These are phyloP conservation scores for Sporothrix pseudoabietina DNA, from an alignment of 2,329 filamentous ascomycete species.

Conservation along the genomic window DNA sequence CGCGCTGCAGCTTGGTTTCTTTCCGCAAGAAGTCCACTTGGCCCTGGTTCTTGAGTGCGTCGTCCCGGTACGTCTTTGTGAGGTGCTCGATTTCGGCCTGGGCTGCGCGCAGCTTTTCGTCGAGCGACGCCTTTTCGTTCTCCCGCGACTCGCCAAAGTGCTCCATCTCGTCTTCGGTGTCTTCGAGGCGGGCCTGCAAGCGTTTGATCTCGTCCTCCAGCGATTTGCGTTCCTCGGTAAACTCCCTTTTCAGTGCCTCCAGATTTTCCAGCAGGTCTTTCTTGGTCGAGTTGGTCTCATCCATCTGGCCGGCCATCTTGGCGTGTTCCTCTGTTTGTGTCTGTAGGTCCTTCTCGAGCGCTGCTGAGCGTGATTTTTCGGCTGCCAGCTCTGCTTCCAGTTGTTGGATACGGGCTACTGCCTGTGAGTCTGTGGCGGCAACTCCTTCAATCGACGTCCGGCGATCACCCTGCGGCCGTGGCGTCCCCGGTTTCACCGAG, in stretches of 20 bases:
- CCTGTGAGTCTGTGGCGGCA: slow-evolving; percentile 43
- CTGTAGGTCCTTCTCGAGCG: slow-evolving; percentile 70
- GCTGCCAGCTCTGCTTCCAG: slow-evolving; percentile 77
- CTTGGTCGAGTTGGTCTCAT: slow-evolving; percentile 89
- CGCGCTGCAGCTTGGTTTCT: slow-evolving; percentile 60
- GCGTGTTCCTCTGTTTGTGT: slow-evolving; percentile 59
- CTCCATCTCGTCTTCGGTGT: slow-evolving; percentile 90
- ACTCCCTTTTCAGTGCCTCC: slow-evolving; percentile 87
- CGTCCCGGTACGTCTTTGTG: slow-evolving; percentile 59
- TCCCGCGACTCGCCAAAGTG: slow-evolving; percentile 80
- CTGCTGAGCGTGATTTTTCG: slow-evolving; percentile 68
- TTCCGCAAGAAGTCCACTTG: slow-evolving; percentile 65
- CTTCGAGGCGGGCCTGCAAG: slow-evolving; percentile 76
- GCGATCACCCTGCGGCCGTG: slow-evolving; percentile 48
- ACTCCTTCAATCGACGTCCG: slow-evolving; percentile 51
- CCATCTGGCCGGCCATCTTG: slow-evolving; percentile 68
- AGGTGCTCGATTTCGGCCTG: slow-evolving; percentile 71
- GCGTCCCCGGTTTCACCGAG: slow-evolving; percentile 48
- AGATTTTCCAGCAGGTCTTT: slow-evolving; percentile 93
- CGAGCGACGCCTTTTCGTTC: slow-evolving; percentile 71
- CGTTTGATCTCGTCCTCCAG: slow-evolving; percentile 78
- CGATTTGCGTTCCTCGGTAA: slow-evolving; percentile 78
- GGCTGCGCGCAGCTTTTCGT: slow-evolving; percentile 68
- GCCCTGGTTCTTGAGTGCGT: slow-evolving; percentile 60
- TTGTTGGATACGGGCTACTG: slow-evolving; percentile 54